Evolutionary conservation across 371 early-diverging fungal genomes (phyloP), one percentile per base, ranked within the genome.

Genomic region (Syncephalastrum sp.): DNA sequence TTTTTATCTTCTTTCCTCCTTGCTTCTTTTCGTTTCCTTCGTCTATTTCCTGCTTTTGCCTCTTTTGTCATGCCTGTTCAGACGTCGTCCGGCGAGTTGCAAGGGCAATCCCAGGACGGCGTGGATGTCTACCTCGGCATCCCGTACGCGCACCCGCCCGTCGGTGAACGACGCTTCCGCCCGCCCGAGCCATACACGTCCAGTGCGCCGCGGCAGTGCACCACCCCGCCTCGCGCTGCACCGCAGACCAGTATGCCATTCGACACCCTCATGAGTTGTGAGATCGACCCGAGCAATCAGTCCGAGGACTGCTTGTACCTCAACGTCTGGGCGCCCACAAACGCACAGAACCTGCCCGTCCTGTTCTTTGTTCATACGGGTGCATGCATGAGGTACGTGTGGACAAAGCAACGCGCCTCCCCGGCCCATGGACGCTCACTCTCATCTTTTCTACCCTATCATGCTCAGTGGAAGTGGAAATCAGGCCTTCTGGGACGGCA

Each of bases 301-400:
- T 59, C 69, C 8, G 74, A 74, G 54, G 74, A 74, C 27, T 74
- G 74, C 56, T 50, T 74, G 1, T 68, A 74, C 49, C 24, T 70
- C 15, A 74, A 70, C 50, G 42, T 74, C 21, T 74, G 68, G 67
- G 55, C 65, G 15, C 72, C 72, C 21, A 42, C 54, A n/a, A 59
- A 45, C 27, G 63, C 52, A 16, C 50, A 44, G 10, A 60, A 68
- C 13, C 53, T 53, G 33, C 69, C 74, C 48, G 74, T 74, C 21
- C 54, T 74, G 41, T 65, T 70, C 7, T 74, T 68, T 68, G 54
- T 70, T 25, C 74, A 74, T 45, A 61, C 71, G 15, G 74, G 74
- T 24, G 68, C 71, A 5, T 66, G 64, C 46, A 59, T 68, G 60
- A 68, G 66, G 66, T 68, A 21, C 21, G 21, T 21, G 21, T 21